Percentiles rank a stretch among this genome's conserved stretches.
Conservation (phyloP, 2,329 filamentous ascomycete species). For the Diplocarpon mali region DNA sequence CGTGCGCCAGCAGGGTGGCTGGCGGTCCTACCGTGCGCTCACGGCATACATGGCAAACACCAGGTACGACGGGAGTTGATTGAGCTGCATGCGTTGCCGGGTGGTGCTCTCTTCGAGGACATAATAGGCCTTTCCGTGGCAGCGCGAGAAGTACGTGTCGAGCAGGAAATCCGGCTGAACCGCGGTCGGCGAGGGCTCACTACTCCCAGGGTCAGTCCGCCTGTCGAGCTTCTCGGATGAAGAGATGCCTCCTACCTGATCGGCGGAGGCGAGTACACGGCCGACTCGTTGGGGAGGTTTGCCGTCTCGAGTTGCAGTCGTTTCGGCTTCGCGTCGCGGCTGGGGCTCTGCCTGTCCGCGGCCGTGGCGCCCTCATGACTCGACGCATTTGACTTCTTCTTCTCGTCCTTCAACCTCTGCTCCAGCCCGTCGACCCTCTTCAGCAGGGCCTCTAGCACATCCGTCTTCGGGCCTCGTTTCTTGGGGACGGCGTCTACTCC, state of each 20-base stretch:
- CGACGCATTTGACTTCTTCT: conserved; percentile 31
- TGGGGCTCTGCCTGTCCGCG: conserved; percentile 16
- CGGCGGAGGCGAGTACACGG: conserved; percentile 34
- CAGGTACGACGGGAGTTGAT: conserved; percentile 37
- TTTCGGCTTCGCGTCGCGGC: conserved; percentile 30
- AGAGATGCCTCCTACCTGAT: conserved; percentile 26
- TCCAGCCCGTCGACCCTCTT: conserved; percentile 81
- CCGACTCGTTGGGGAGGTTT: conserved; percentile 30
- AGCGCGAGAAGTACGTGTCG: conserved; percentile 67
- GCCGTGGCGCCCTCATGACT: conserved; percentile 14
- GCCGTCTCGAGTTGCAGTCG: conserved; percentile 29
- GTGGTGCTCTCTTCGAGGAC: conserved; percentile 69
- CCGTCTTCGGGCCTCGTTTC: conserved; percentile 82
- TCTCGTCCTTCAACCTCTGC: conserved; percentile 63
- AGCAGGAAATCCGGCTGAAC: conserved; percentile 53
- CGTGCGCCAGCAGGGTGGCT: not conserved
- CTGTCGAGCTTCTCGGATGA: too few species aligned
- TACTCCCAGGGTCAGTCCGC: conserved; percentile 19
- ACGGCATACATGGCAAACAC: conserved; percentile 49
- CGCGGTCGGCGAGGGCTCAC: conserved; percentile 34
- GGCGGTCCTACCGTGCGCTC: conserved; percentile 42
- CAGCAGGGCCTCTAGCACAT: conserved; percentile 72
- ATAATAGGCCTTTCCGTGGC: conserved; percentile 74
- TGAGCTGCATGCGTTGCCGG: conserved; percentile 58
- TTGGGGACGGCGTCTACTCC: conserved; percentile 74